Conservation (phyloP, 2,329 filamentous ascomycete species). For the Trichoderma atroviride region DNA sequence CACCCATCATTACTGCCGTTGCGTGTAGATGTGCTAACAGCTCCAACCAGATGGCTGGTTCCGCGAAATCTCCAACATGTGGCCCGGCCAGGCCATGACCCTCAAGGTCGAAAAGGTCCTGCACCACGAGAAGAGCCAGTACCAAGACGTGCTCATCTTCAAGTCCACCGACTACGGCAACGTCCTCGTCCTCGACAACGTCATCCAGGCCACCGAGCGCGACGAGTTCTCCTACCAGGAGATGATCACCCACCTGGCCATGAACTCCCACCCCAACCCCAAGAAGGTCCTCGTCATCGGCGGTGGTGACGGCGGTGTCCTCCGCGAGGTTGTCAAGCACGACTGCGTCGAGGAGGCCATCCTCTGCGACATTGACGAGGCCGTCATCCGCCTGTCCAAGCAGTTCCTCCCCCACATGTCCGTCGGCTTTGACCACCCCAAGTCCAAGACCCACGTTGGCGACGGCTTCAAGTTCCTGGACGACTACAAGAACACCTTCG, state of each 20-base stretch:
- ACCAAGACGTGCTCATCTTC: conserved; percentile 99
- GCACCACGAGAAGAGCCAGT: conserved; percentile 98
- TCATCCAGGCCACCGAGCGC: conserved; percentile 97
- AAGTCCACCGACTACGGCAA: conserved; percentile 96
- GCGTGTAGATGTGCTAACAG: neutral
- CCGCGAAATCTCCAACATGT: conserved; percentile 98
- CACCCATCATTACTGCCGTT: neutral
- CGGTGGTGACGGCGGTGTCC: conserved; percentile 94
- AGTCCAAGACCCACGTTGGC: conserved; percentile 87
- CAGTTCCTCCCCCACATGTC: conserved; percentile 95
- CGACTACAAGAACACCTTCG: conserved; percentile 95
- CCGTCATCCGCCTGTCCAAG: conserved; percentile 97
- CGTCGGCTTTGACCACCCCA: conserved; percentile 89
- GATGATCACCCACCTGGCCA: conserved; percentile 98
- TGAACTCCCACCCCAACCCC: conserved; percentile 97
- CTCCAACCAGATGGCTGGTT: conserved; percentile 94
- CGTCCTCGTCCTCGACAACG: conserved; percentile 96
- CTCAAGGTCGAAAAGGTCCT: conserved; percentile 96
- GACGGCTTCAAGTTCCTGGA: conserved; percentile 99
- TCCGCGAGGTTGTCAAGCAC: conserved; percentile 99
- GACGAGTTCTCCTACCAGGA: conserved; percentile 99
- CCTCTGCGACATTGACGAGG: conserved; percentile 98
- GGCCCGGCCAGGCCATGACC: conserved; percentile 98
- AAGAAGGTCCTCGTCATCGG: conserved; percentile 99
- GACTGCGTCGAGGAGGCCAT: conserved; percentile 93